A percentile compares a stretch with the other conserved stretches of the same genome.
Evolutionary conservation across 1,284 basidiomycete genomes (phyloP).

Genomic region (Marasmius sp.): DNA sequence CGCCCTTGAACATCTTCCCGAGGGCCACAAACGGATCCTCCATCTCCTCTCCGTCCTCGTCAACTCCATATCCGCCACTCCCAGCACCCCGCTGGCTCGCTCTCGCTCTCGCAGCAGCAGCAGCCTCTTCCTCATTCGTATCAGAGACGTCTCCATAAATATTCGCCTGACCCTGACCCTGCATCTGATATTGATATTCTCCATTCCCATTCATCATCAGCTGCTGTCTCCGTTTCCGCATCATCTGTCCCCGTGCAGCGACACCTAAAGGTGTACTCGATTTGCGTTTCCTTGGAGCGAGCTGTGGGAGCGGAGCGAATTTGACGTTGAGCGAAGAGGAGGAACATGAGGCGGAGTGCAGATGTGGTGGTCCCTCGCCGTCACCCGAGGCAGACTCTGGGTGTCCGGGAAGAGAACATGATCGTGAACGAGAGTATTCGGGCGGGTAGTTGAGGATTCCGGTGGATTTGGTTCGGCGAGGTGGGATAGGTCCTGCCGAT

Average conservation of each 20-base stretch:
- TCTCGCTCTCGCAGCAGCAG: constrained; percentile 24
- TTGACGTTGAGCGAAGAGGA: constrained; percentile 38
- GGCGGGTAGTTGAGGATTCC: constrained; percentile 1
- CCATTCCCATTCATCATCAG: constrained; percentile 15
- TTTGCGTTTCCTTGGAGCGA: constrained; percentile 54
- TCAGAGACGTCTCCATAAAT: constrained; percentile 23
- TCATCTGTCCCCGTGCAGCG: constrained; percentile 55
- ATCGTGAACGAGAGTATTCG: neutral
- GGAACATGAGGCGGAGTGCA: constrained; percentile 2
- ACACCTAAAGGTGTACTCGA: constrained; percentile 61
- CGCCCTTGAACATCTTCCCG: constrained; percentile 47
- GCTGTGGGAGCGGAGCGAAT: constrained; percentile 66
- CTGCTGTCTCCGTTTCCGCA: constrained; percentile 32
- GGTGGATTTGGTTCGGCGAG: neutral
- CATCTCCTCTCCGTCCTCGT: constrained; percentile 18
- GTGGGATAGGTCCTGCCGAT: neutral
- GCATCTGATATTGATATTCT: constrained; percentile 16
- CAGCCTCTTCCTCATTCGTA: constrained; percentile 35
- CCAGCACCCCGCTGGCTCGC: constrained; percentile 10
- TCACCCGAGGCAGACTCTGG: neutral
- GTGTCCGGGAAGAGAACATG: neutral
- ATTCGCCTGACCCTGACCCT: constrained; percentile 9
- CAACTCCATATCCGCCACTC: neutral
- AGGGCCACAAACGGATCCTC: constrained; percentile 46
- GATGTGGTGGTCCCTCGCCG: neutral